Evolutionary conservation across 1,139 yeast genomes (phyloP), one percentile per base, ranked within the genome.

Genomic region (Hemisphaericaspora xylofermentans): DNA sequence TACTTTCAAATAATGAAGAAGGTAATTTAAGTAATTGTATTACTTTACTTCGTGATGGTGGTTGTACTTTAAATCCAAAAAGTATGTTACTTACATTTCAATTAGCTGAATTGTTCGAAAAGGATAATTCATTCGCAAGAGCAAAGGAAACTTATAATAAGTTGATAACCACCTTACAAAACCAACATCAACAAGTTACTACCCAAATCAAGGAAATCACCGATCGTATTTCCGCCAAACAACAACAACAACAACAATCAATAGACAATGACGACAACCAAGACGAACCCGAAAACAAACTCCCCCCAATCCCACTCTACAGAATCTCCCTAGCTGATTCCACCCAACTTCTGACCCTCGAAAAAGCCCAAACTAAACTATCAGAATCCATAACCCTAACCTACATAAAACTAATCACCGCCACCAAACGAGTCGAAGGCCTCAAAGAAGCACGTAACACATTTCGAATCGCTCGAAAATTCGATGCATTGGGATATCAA

Each of bases 381-480:
- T 56, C 55, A 29, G 68, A 69, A 42, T 55, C 72, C 7, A 66
- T 78, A 10, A 77, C 85, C 1, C 61, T 72, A 33, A 71, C 72
- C 2, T 82, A 79, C 53, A 73, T 80, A 34, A 73, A 74, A 40
- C 72, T 76, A 40, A 79, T 84, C 84, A 75, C 76, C 54, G 69
- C 83, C 12, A 67, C 77, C 50, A 84, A 82, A 53, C 66, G 88
- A 49, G 55, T 78, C n/a, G 68, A 71, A 34, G 86, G 87, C 2
- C 77, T 88, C 39, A 76, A 83, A 42, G 91, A 84, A 46, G 87
- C 94, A 7, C 74, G 98, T 46, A 66, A 74, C 34, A 68, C 84
- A 2, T 84, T 84, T 56, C 75, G 85, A 41, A 76, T 72, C 47
- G 81, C 82, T 30, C 64, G 79, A 43, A 74, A 77, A 51, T 73